Conservation (phyloP, 1,284 basidiomycete genomes). For the Chiua sp. region DNA sequence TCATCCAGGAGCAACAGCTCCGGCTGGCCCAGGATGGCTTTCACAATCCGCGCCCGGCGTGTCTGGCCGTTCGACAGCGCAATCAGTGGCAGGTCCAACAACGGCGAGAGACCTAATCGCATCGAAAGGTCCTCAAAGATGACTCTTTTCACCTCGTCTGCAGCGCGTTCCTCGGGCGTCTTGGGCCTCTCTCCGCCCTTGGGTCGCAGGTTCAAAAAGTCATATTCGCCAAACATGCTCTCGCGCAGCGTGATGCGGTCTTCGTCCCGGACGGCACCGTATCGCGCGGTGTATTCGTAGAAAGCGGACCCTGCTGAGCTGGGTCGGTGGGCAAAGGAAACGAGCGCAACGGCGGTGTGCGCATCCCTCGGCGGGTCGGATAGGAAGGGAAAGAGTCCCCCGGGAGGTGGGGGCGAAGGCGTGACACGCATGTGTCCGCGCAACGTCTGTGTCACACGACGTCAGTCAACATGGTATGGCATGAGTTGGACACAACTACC, state of each 20-base stretch:
- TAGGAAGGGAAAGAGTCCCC: constrained; percentile 79
- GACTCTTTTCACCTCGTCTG: constrained; percentile 27
- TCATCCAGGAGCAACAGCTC: constrained; percentile 85
- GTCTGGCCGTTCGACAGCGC: constrained; percentile 94
- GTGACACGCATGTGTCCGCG: constrained; percentile 71
- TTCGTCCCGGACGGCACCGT: constrained; percentile 85
- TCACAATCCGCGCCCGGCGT: constrained; percentile 82
- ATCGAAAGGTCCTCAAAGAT: constrained; percentile 57
- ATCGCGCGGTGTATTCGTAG: constrained; percentile 90
- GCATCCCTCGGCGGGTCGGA: constrained; percentile 47
- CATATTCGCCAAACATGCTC: constrained; percentile 65
- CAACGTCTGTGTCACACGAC: constrained; percentile 53
- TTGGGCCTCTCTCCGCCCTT: constrained; percentile 27
- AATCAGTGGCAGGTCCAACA: constrained; percentile 84
- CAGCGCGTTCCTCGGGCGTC: constrained; percentile 19
- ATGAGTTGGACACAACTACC: constrained; percentile 41
- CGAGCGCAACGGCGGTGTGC: constrained; percentile 60
- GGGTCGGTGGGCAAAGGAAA: constrained; percentile 76
- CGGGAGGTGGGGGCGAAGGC: constrained; percentile 61
- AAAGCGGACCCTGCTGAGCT: constrained; percentile 72
- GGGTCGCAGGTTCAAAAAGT: constrained; percentile 37
- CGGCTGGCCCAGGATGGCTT: constrained; percentile 75
- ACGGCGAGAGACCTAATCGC: constrained; percentile 57
- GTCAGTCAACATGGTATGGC: background rate
- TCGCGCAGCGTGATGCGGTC: constrained; percentile 76